Base-by-base conservation (phyloP, 1,139 yeast genomes). In the Yamadazyma spencermartinsiae region DNA sequence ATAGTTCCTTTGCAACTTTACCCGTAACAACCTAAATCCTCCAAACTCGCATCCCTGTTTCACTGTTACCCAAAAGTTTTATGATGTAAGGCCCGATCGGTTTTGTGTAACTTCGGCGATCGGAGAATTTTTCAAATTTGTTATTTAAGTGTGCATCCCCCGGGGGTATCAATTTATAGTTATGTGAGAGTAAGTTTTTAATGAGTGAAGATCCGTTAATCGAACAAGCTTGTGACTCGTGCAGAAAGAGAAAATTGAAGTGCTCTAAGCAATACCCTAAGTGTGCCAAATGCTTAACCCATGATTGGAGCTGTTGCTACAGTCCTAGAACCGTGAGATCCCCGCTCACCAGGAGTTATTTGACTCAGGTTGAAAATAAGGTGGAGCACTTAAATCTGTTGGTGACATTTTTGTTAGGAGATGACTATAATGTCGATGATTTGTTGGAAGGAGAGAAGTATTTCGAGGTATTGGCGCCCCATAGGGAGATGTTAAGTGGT, bases 331-430 rank as follows among this genome's bases (percentile, higher is more conserved):
- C 84, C 2, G 82, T 84, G 23, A 66, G 96, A 42, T 80, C 90
- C 6, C 96, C 96, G 0, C 65, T 87, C 44, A 87, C 96, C 0
- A 68, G 96, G 50, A 88, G 85, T 14, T 85, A 84, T 63, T 66
- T 87, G 47, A 86, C 95, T 9, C 76, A 76, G 39, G 89, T 87
- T 31, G 96, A 87, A 58, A 76, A 71, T 42, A 67, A 82, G 44
- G 82, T 82, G 12, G 63, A 69, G 37, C 70, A 65, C 30, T 63
- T 86, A 46, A 86, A 84, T 51, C 60, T 62, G 24, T 54, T 86
- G 31, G 53, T 87, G 17, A 58, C 65, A 33, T 69, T 48, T 45
- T 55, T 72, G 35, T 52, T 72, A 40, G 71, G 74, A 4, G 45
- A 46, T 15, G 41, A 45, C 12, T 45, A 45, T 25, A 52, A 58